These are phyloP conservation scores for Penicillium sp. DNA, from an alignment of 2,329 filamentous ascomycete species.

Conservation along the genomic window DNA sequence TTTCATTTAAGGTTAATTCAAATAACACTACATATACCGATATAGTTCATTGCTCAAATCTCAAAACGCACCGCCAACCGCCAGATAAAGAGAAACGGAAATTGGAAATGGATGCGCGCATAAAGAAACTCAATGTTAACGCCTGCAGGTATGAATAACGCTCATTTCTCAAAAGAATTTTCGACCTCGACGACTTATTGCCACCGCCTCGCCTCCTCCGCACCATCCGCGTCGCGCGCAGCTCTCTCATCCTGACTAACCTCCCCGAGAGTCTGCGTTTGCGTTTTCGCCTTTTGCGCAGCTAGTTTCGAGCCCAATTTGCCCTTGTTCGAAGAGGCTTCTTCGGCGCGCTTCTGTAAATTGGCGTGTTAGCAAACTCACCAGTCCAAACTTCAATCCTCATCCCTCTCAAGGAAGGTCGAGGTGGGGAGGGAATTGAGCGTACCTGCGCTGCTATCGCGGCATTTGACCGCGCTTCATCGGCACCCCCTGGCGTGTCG, in stretches of 20 bases:
- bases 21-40: too few relatives aligned
- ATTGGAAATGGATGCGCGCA: background rate
- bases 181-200: constrained; percentile 41
- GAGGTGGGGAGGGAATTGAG: background rate
- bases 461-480: constrained; percentile 68
- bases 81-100: too few relatives aligned
- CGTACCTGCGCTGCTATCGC: constrained; percentile 81
- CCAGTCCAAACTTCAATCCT: constrained; percentile 11
- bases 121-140: background rate
- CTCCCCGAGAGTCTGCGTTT: constrained; percentile 64
- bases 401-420: background rate
- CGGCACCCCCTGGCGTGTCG: constrained; percentile 12
- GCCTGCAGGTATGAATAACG: background rate
- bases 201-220: constrained; percentile 56
- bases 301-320: constrained; percentile 70
- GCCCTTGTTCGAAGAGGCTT: constrained; percentile 53
- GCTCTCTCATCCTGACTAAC: constrained; percentile 65
- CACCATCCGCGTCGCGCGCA: constrained; percentile 66
- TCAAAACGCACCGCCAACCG: too few relatives aligned
- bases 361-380: background rate
- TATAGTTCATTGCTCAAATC: too few relatives aligned
- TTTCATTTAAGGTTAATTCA: too few relatives aligned
- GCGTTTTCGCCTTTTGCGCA: constrained; percentile 72
- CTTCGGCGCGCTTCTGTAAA: constrained; percentile 63
- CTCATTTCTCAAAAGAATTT: background rate